Conservation (phyloP, 2,329 filamentous ascomycete genomes). For the Plectosphaerella cucumerina region DNA sequence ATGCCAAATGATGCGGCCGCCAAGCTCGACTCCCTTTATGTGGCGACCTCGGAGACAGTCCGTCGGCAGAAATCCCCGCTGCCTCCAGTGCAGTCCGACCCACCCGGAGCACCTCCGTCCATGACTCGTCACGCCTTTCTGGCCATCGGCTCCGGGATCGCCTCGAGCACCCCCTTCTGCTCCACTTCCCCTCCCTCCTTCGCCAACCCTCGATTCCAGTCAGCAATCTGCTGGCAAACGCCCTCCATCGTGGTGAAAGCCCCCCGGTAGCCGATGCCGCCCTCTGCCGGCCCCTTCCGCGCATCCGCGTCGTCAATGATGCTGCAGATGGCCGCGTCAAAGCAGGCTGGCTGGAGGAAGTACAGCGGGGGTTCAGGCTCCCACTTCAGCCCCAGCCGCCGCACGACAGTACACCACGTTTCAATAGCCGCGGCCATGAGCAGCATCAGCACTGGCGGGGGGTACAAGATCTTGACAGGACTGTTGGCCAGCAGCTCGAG, state of each 20-base stretch:
- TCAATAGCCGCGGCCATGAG: constrained; percentile 33
- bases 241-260: constrained; percentile 35
- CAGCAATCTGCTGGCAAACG: constrained; percentile 30
- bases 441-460: constrained; percentile 31
- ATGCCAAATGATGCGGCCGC: too few relatives aligned
- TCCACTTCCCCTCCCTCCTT: constrained; percentile 1
- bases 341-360: constrained; percentile 34
- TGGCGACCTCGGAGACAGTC: too few relatives aligned
- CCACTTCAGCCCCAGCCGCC: constrained; percentile 16
- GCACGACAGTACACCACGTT: constrained; percentile 24
- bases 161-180: background rate
- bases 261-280: constrained; percentile 35
- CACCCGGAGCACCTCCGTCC: too few relatives aligned
- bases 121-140: constrained; percentile 1
- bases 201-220: constrained; percentile 30
- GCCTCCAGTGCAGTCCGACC: too few relatives aligned
- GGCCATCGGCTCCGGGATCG: background rate
- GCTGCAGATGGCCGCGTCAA: constrained; percentile 29
- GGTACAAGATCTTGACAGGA: constrained; percentile 22
- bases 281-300: constrained; percentile 28
- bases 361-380: constrained; percentile 29
- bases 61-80: too few relatives aligned
- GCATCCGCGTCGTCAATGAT: constrained; percentile 33
- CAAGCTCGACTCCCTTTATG: too few relatives aligned
- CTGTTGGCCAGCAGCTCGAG: constrained; percentile 23